These are phyloP conservation scores for Dendrobium chrysotoxum DNA, from an alignment of 106 monocot species.

Conservation along the genomic window DNA sequence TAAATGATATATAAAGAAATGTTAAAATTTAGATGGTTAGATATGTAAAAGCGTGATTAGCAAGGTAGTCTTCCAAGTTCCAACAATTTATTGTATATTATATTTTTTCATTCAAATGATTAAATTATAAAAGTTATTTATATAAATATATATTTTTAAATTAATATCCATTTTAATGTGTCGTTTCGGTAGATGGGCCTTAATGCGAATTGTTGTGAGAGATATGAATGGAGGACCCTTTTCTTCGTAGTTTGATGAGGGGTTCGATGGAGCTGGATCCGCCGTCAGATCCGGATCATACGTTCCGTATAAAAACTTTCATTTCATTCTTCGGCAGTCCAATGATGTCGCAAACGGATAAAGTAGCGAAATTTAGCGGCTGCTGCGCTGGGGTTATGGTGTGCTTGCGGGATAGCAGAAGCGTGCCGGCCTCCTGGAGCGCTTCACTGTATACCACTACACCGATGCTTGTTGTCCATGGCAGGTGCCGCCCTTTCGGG, in stretches of 20 bases:
- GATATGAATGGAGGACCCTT: no score
- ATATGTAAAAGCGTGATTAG: no score
- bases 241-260: background rate
- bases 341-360: background rate
- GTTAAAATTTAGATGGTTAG: no score
- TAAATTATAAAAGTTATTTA: no score
- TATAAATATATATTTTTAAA: no score
- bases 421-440: background rate
- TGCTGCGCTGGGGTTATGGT: background rate
- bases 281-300: background rate
- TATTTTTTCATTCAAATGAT: no score
- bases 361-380: background rate
- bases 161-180: no score
- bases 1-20: no score
- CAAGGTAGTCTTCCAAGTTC: no score
- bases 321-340: background rate
- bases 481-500: background rate
- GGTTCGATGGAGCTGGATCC: background rate
- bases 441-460: background rate
- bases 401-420: background rate
- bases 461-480: background rate
- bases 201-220: no score
- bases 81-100: no score
- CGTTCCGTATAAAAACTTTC: background rate
- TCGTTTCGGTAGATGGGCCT: no score